These are phyloP conservation scores for Yamadazyma taylorii DNA, from an alignment of 1,139 yeast genomes.

Conservation along the genomic window DNA sequence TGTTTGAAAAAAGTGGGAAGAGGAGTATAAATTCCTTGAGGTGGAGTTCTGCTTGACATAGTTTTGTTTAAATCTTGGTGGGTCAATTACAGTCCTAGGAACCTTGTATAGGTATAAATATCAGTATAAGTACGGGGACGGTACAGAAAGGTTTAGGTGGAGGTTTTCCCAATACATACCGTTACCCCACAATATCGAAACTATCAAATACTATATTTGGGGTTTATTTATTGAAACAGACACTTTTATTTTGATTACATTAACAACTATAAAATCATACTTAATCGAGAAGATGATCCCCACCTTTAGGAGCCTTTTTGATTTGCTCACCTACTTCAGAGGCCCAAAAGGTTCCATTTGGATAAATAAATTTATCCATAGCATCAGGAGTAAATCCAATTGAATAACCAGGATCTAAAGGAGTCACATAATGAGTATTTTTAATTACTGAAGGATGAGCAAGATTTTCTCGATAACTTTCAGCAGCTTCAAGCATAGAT, in stretches of 20 bases:
- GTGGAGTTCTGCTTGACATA: slow-evolving; percentile 6
- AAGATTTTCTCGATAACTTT: slow-evolving; percentile 18
- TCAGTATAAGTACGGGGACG: too few relatives aligned
- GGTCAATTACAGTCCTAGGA: too few relatives aligned
- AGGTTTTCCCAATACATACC: background rate
- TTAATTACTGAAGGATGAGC: slow-evolving; percentile 30
- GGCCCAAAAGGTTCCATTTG: slow-evolving; percentile 35
- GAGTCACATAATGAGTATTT: slow-evolving; percentile 35
- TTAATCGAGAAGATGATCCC: slow-evolving; percentile 11
- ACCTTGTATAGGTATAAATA: too few relatives aligned
- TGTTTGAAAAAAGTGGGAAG: slow-evolving; percentile 49
- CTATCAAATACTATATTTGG: too few relatives aligned
- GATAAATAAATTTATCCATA: slow-evolving; percentile 27
- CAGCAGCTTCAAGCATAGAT: slow-evolving; percentile 20
- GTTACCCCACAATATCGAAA: too few relatives aligned
- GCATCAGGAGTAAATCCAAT: slow-evolving; percentile 32
- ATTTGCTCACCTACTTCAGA: slow-evolving; percentile 20
- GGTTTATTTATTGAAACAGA: too few relatives aligned
- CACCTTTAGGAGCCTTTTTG: slow-evolving; percentile 18
- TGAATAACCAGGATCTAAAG: slow-evolving; percentile 35
- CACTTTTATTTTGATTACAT: too few relatives aligned
- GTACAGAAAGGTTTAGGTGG: too few relatives aligned
- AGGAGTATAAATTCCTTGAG: slow-evolving; percentile 44
- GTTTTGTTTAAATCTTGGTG: too few relatives aligned
- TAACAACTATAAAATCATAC: too few relatives aligned